phyloP scores from a whole-genome alignment of 2,329 filamentous ascomycete genomes.

The Lachnellula subtilissima region DNA sequence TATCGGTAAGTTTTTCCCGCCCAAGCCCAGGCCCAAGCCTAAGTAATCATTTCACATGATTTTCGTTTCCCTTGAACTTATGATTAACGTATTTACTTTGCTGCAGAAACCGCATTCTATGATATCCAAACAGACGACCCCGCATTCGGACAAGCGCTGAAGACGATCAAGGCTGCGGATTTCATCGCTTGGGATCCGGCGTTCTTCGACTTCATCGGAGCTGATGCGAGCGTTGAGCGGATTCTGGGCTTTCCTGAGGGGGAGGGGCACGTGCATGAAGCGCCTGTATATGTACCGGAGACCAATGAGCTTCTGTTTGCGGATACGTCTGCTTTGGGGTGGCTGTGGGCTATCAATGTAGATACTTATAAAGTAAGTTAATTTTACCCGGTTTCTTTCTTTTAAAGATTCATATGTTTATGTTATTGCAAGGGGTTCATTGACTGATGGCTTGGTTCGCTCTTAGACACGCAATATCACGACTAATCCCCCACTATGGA shows the following conservation, averaged over 20 bases:
- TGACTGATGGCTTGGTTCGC: too few relatives aligned
- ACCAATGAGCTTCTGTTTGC: slow-evolving; percentile 52
- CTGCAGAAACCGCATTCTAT: background rate
- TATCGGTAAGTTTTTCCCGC: background rate
- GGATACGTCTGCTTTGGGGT: slow-evolving; percentile 71
- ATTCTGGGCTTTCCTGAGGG: background rate
- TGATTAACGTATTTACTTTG: background rate
- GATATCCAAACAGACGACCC: background rate
- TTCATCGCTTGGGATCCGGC: background rate
- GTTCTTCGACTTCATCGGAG: background rate
- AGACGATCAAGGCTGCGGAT: background rate
- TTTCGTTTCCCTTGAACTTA: too few relatives aligned
- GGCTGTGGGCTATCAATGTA: slow-evolving; percentile 54
- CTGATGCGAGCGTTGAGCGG: background rate
- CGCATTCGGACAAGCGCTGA: background rate
- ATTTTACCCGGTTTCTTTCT: background rate
- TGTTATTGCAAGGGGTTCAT: background rate
- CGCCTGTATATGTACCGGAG: background rate
- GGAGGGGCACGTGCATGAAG: background rate
- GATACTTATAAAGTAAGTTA: background rate
- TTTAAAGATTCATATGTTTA: background rate
- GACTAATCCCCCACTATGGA: background rate
- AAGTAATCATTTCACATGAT: background rate
- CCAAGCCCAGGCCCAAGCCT: background rate
- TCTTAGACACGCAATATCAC: background rate